These are phyloP conservation scores for Trichocomaceae sp. DNA, from an alignment of 2,329 filamentous ascomycete species.

Conservation along the genomic window DNA sequence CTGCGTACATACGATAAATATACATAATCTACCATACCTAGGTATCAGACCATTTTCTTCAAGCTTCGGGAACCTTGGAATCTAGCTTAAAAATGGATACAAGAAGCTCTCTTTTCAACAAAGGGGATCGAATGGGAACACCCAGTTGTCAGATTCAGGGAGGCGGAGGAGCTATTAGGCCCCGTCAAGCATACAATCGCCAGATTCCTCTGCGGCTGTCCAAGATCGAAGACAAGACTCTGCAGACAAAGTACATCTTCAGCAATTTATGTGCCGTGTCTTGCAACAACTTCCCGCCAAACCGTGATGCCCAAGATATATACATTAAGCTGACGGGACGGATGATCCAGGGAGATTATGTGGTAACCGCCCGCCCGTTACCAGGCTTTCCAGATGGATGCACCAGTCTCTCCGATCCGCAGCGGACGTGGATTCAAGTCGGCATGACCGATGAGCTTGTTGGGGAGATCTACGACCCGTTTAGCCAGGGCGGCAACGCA, in stretches of 20 bases:
- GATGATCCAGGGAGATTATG: constrained; percentile 41
- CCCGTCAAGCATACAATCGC: neutral
- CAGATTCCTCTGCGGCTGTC: neutral
- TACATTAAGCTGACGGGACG: neutral
- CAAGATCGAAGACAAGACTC: neutral
- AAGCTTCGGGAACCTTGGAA: too few relatives aligned
- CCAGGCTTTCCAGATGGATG: constrained; percentile 65
- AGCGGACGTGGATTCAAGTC: constrained; percentile 80
- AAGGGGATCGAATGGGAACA: neutral
- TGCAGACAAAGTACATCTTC: neutral
- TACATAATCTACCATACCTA: too few relatives aligned
- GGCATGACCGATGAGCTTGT: constrained; percentile 66
- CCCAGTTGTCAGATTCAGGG: neutral
- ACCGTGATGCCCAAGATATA: neutral
- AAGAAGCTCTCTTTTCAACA: neutral
- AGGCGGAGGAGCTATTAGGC: neutral
- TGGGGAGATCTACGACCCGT: constrained; percentile 69
- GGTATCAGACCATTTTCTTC: too few relatives aligned
- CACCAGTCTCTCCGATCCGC: constrained; percentile 79
- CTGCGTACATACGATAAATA: too few relatives aligned
- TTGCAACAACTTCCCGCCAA: neutral
- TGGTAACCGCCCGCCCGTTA: constrained; percentile 69
- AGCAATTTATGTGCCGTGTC: neutral
- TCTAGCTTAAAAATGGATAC: too few relatives aligned
- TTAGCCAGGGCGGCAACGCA: constrained; percentile 60